These are phyloP conservation scores for Penicillium herquei DNA, from an alignment of 495 filamentous ascomycete genomes.

Conservation along the genomic window DNA sequence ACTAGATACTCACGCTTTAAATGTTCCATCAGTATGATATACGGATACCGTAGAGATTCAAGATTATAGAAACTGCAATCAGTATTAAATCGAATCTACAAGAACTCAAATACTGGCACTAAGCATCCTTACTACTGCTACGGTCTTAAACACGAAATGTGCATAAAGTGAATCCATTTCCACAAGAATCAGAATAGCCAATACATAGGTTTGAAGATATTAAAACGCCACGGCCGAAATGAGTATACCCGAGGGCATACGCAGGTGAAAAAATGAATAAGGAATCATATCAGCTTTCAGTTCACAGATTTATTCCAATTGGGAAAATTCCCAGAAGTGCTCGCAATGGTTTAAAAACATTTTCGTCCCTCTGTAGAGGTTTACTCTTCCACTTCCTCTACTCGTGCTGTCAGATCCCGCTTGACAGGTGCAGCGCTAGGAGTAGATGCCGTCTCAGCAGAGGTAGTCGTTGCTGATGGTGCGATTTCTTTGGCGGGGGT, in stretches of 20 bases:
- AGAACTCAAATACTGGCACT: background rate
- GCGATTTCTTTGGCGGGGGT: constrained; percentile 36
- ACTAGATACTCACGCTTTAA: background rate
- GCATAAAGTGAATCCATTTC: background rate
- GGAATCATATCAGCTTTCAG: background rate
- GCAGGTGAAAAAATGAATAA: background rate
- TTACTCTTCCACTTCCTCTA: constrained; percentile 69
- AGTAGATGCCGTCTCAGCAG: constrained; percentile 52
- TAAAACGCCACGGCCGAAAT: background rate
- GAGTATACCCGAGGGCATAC: background rate
- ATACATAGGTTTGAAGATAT: background rate
- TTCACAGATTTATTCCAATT: background rate
- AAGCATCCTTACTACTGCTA: background rate
- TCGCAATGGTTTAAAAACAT: background rate
- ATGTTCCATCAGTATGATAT: background rate
- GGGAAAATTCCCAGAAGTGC: background rate
- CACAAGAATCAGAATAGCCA: background rate
- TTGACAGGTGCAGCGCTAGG: constrained; percentile 37
- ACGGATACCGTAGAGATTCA: background rate
- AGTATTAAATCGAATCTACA: background rate
- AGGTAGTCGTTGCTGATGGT: constrained; percentile 58
- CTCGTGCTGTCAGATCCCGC: constrained; percentile 56
- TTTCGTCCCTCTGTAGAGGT: constrained; percentile 4
- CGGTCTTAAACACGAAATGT: background rate
- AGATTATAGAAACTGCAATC: background rate